Evolutionary conservation across 169 alveolate species (phyloP), one percentile per base, ranked within the genome.

Genomic region (Plasmodium vivax): DNA sequence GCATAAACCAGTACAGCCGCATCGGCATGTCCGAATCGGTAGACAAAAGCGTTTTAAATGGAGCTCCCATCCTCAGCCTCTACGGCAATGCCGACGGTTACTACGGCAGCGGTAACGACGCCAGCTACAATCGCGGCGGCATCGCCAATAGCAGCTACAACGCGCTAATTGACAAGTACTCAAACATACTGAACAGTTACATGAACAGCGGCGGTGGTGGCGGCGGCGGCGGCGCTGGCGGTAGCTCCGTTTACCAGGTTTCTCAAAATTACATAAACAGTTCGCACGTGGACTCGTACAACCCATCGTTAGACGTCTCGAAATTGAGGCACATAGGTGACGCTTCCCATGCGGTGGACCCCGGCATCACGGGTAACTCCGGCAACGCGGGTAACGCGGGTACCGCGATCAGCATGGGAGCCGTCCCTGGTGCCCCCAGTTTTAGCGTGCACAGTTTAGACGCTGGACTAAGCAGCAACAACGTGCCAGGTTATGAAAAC

Each of bases 161-260:
- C 62, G 23, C 38, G 8, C 27, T 90, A 90, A 79, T 90, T 90
- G 91, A 90, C 23, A 90, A 90, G 54, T 90, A 90, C 45, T 90
- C 94, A 68, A 90, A 90, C 32, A 90, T 90, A 36, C 54, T 90
- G 72, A 90, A 81, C 72, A 80, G 94, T 38, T 68, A 90, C 34
- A 80, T 74, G 88, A 72, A 80, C 73, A 79, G 68, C 43, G 54
- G 79, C 68, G 79, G 32, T 23, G 27, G 27, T 23, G 27, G 68
- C 30, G 54, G 79, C 68, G 79, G 32, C 73, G 58, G 68, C 43
- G 54, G 79, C 68, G 79, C n/a, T 0, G 79, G 43, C 47, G 38
- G 62, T 10, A 90, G 43, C 73, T 45, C 93, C 30, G 68, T 85
- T 74, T 62, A 85, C 27, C 58, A 36, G 62, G 54, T 45, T 23